Evolutionary conservation across 768 basidiomycete species (phyloP).

Genomic region (Tulasnella sp.): DNA sequence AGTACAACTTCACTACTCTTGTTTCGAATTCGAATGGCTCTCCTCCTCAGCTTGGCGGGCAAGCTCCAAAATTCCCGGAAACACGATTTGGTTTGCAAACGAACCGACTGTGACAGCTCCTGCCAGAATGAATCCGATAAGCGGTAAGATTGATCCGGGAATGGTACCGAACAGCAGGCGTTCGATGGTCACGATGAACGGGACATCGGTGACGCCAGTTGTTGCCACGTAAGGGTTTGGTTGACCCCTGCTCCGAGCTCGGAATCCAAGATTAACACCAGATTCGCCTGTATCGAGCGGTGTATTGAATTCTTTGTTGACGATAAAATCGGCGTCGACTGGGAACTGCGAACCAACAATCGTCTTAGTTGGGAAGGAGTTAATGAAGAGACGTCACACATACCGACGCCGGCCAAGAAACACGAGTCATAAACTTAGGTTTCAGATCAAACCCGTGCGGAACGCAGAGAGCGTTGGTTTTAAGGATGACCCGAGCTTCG

Average conservation of each 20-base stretch:
- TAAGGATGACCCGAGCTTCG: not conserved
- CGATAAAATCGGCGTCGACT: not conserved
- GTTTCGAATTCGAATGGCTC: not conserved
- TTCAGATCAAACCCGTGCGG: not conserved
- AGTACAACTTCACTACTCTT: not conserved
- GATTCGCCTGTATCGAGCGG: no score
- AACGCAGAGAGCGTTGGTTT: not conserved
- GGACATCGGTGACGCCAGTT: not conserved
- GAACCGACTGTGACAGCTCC: not conserved
- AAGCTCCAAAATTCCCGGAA: not conserved
- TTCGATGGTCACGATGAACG: not conserved
- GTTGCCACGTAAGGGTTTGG: not conserved
- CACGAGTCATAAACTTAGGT: not conserved
- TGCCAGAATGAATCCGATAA: not conserved
- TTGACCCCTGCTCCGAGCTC: not conserved
- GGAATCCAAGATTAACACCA: not conserved
- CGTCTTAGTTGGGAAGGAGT: no score
- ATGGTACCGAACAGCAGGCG: not conserved
- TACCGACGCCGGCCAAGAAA: not conserved
- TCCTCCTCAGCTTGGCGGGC: not conserved
- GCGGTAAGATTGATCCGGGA: not conserved
- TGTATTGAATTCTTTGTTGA: not conserved
- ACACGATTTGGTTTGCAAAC: not conserved
- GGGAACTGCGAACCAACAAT: not conserved
- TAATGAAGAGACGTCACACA: no score